Conservation (phyloP, 1,284 basidiomycete genomes). For the Cystobasidium sp. region DNA sequence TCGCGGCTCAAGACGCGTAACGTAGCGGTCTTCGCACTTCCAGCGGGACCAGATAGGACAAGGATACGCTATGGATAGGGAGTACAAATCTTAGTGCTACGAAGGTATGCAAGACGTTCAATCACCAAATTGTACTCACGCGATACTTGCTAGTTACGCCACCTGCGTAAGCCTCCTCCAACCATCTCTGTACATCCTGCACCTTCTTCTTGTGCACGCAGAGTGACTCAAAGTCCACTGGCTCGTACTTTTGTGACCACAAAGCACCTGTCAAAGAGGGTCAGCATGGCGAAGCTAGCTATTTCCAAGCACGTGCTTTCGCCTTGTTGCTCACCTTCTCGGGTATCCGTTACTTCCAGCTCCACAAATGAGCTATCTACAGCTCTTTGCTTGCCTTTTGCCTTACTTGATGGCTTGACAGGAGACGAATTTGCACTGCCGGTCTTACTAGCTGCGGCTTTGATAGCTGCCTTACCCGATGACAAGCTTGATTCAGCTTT, state of each 20-base stretch:
- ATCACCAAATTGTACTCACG: constrained; percentile 48
- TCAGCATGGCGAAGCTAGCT: background rate
- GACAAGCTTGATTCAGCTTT: background rate
- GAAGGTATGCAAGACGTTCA: constrained; percentile 21
- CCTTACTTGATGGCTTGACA: constrained; percentile 3
- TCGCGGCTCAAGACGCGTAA: constrained; percentile 75
- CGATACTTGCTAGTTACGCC: constrained; percentile 51
- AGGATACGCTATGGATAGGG: constrained; percentile 65
- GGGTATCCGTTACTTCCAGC: constrained; percentile 30
- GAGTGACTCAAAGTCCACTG: constrained; percentile 57
- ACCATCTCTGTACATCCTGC: constrained; percentile 80
- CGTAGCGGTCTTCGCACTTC: constrained; percentile 86
- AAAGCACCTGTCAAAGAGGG: constrained; percentile 13
- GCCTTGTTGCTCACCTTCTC: constrained; percentile 7
- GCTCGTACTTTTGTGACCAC: constrained; percentile 43
- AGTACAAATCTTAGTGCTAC: background rate
- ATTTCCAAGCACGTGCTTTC: background rate
- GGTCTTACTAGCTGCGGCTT: background rate
- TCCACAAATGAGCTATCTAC: constrained; percentile 23
- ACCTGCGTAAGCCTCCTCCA: constrained; percentile 76
- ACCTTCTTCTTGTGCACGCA: constrained; percentile 89
- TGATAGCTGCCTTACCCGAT: background rate
- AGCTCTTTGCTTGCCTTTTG: constrained; percentile 40
- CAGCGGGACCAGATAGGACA: constrained; percentile 84
- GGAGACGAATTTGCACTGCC: background rate